These are phyloP conservation scores for Starmerella geochares DNA, from an alignment of 805 yeast species.

Conservation along the genomic window DNA sequence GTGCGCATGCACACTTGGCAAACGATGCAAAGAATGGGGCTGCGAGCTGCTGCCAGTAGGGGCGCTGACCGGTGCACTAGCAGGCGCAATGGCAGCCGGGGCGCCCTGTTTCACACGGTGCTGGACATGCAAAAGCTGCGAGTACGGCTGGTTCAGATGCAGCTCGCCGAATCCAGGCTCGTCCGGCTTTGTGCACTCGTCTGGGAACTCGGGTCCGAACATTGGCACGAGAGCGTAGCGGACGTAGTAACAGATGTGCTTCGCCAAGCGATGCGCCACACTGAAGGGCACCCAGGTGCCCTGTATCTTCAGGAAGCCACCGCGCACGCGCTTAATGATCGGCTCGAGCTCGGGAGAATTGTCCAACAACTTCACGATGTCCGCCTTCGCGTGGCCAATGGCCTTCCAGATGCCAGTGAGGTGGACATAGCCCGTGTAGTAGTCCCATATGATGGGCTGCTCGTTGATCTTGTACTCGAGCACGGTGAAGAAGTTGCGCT, in stretches of 20 bases:
- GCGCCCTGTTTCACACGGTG: background rate
- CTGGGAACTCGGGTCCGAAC: slow-evolving; percentile 63
- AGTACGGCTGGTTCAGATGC: slow-evolving; percentile 26
- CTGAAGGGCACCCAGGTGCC: slow-evolving; percentile 85
- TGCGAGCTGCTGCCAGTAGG: background rate
- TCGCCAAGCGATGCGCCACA: slow-evolving; percentile 56
- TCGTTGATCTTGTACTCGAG: slow-evolving; percentile 59
- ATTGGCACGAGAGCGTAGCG: slow-evolving; percentile 67
- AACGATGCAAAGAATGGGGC: background rate
- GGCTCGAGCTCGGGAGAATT: slow-evolving; percentile 52
- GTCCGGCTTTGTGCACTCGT: slow-evolving; percentile 47
- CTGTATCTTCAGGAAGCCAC: slow-evolving; percentile 84
- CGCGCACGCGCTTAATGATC: slow-evolving; percentile 63
- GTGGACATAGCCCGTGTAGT: slow-evolving; percentile 73
- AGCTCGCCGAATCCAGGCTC: slow-evolving; percentile 60
- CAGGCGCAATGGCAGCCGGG: background rate
- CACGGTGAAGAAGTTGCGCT: slow-evolving; percentile 58
- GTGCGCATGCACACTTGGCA: background rate
- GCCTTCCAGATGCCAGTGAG: slow-evolving; percentile 83
- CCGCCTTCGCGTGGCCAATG: slow-evolving; percentile 59
- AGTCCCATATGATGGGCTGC: slow-evolving; percentile 79
- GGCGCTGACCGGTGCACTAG: background rate
- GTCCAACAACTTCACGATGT: slow-evolving; percentile 61
- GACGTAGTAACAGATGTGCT: slow-evolving; percentile 66
- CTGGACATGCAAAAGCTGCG: background rate